Conservation (phyloP, 164 flowering plant genomes). For the Chimonanthus praecox region DNA sequence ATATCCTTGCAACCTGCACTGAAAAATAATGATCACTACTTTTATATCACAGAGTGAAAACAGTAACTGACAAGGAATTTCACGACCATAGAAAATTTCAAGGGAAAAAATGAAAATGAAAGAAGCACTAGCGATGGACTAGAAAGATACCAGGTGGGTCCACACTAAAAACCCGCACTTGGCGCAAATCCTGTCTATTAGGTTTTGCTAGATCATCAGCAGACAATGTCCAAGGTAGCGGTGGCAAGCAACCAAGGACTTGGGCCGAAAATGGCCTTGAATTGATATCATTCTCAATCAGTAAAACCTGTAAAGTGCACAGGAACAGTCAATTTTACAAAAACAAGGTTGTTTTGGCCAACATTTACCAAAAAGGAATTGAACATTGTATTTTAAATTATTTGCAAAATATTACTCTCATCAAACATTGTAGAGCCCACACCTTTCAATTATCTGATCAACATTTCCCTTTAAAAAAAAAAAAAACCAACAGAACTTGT, state of each 20-base stretch:
- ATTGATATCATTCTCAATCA: conserved; percentile 91
- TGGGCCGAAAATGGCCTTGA: conserved; percentile 84
- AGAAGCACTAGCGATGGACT: not conserved
- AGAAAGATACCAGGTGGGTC: conserved; percentile 83
- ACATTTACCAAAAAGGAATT: not conserved
- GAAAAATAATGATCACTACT: conserved; percentile 14
- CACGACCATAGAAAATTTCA: not conserved
- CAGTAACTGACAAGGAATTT: not conserved
- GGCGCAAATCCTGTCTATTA: conserved; percentile 76
- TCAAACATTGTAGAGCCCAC: not conserved
- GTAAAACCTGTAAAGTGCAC: conserved; percentile 61
- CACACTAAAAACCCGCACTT: conserved; percentile 81
- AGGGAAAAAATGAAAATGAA: not conserved
- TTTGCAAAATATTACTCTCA: not conserved
- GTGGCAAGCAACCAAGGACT: conserved; percentile 96
- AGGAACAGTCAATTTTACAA: not conserved
- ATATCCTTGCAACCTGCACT: conserved; percentile 94
- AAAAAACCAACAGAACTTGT: not conserved
- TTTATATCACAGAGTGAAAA: not conserved
- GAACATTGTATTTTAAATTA: not conserved
- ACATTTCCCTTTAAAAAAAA: not conserved
- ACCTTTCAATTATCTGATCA: not conserved
- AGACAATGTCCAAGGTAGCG: conserved; percentile 97
- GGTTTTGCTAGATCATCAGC: conserved; percentile 66
- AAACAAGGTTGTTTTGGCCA: not conserved